phyloP scores from a whole-genome alignment of 306 rosid genomes.

The Cucurbita maxima region DNA sequence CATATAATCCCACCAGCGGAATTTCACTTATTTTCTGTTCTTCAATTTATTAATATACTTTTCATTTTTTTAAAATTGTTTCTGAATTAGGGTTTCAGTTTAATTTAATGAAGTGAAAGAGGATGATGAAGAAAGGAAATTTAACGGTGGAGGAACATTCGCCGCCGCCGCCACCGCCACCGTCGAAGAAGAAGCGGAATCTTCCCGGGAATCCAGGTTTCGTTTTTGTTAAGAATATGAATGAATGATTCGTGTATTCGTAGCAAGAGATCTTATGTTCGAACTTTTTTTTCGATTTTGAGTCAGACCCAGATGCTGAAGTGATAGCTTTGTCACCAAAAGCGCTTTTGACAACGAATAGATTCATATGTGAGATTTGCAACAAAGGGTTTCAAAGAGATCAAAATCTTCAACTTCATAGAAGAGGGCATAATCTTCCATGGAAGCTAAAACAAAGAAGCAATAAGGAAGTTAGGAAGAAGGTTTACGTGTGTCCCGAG shows the following conservation, averaged over 20 bases:
- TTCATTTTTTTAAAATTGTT: too few relatives aligned
- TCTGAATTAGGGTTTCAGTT: not conserved
- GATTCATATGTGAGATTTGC: constrained; percentile 15
- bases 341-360: constrained; percentile 56
- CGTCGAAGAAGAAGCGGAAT: constrained; percentile 54
- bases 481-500: constrained; percentile 79
- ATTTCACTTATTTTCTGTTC: not conserved
- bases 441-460: constrained; percentile 76
- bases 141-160: constrained; percentile 37
- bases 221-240: not conserved
- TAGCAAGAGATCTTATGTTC: not conserved
- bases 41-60: too few relatives aligned
- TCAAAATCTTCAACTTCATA: constrained; percentile 78
- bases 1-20: not conserved
- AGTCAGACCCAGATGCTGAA: constrained; percentile 80
- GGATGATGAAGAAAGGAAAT: constrained; percentile 15
- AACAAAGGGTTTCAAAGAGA: constrained; percentile 77
- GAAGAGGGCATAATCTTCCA: constrained; percentile 84
- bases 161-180: constrained; percentile 16
- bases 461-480: constrained; percentile 44
- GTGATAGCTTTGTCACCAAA: constrained; percentile 75
- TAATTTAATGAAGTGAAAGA: not conserved
- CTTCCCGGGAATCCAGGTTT: constrained; percentile 87
- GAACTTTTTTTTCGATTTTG: not conserved
- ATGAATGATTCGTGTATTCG: not conserved